Evolutionary conservation across 441 rosid genomes (phyloP).

Genomic region (Eugenia klotzschiana): DNA sequence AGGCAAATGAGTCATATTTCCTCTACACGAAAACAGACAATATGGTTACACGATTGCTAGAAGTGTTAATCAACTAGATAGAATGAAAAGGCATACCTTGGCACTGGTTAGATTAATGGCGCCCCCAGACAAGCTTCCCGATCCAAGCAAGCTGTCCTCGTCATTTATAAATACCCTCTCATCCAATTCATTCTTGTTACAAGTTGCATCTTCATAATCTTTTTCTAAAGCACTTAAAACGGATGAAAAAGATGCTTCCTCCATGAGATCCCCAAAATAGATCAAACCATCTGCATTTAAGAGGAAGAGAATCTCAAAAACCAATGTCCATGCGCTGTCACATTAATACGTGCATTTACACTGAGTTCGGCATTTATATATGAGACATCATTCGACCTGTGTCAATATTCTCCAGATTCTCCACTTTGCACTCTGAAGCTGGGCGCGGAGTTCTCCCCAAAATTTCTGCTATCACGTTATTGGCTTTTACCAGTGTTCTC

Average conservation of each 20-base stretch:
- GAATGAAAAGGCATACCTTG: conserved; percentile 32
- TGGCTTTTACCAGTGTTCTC: conserved; percentile 48
- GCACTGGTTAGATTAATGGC: conserved; percentile 35
- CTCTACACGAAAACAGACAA: conserved; percentile 25
- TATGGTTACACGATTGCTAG: neutral
- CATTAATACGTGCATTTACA: neutral
- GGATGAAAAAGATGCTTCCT: conserved; percentile 48
- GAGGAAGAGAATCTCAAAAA: conserved; percentile 9
- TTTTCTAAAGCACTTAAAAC: conserved; percentile 53
- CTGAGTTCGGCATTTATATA: neutral
- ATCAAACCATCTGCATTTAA: conserved; percentile 60
- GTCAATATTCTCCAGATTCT: conserved; percentile 48
- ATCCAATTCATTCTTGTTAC: conserved; percentile 57
- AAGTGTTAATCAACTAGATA: neutral
- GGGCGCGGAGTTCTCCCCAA: conserved; percentile 42
- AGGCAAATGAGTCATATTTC: conserved; percentile 56
- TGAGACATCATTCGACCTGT: conserved; percentile 22
- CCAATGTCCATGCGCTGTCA: neutral
- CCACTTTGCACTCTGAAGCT: conserved; percentile 52
- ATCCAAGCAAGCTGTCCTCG: conserved; percentile 68
- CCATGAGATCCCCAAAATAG: conserved; percentile 74
- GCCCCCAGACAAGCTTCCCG: conserved; percentile 72
- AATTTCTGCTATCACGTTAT: conserved; percentile 44
- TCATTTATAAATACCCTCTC: conserved; percentile 78
- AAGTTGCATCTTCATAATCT: conserved; percentile 55